Conservation (phyloP, 176 grass and related monocot species). For the Triticum dicoccoides region DNA sequence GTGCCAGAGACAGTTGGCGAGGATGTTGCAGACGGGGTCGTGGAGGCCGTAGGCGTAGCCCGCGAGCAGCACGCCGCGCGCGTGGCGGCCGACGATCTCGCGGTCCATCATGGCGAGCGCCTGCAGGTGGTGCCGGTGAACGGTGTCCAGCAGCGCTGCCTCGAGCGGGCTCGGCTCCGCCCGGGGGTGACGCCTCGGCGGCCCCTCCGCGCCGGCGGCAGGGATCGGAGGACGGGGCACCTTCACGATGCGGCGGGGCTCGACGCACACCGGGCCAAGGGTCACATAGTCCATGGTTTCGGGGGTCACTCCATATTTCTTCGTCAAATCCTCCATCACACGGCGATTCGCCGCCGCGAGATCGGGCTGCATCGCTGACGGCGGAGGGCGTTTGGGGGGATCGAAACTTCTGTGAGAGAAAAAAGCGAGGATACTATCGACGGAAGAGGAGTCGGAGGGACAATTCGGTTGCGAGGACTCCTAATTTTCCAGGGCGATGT, state of each 20-base stretch:
- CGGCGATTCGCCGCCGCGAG: not conserved
- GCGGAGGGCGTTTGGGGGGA: not conserved
- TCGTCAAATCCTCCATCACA: not conserved
- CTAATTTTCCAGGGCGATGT: too few relatives aligned
- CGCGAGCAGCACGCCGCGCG: not conserved
- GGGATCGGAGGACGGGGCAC: not conserved
- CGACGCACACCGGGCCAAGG: not conserved
- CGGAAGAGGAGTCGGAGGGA: too few relatives aligned
- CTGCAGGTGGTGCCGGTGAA: not conserved
- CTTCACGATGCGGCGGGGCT: not conserved
- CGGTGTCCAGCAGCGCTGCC: not conserved
- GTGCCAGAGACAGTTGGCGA: not conserved
- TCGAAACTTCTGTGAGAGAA: too few relatives aligned
- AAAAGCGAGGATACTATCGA: too few relatives aligned
- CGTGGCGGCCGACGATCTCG: not conserved
- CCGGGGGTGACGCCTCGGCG: not conserved
- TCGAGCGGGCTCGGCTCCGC: not conserved
- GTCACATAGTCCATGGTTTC: not conserved
- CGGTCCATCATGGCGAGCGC: constrained; percentile 1
- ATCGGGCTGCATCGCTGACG: not conserved
- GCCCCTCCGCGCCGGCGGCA: not conserved
- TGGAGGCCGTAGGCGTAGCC: not conserved
- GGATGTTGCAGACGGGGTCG: constrained; percentile 1
- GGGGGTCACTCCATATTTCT: not conserved
- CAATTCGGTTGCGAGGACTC: too few relatives aligned